Conservation (phyloP, 129 eudicot genomes). For the Lonicera japonica region DNA sequence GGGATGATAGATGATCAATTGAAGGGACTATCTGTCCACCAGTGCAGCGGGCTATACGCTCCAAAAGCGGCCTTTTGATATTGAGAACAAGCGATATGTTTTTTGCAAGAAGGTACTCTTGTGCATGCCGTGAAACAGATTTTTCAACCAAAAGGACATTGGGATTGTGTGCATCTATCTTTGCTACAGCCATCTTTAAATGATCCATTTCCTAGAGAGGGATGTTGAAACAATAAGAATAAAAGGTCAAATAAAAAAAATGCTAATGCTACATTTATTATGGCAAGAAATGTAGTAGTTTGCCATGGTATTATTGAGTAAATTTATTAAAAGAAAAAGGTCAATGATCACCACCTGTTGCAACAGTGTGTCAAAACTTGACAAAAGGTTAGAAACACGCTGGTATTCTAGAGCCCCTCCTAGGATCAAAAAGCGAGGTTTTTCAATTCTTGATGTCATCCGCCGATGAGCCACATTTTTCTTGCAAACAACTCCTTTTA, state of each 20-base stretch:
- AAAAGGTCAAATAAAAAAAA: background rate
- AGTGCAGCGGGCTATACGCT: constrained; percentile 94
- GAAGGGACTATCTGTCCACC: constrained; percentile 95
- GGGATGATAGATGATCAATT: constrained; percentile 85
- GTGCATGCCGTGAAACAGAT: constrained; percentile 90
- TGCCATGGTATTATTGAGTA: background rate
- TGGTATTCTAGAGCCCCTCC: constrained; percentile 99
- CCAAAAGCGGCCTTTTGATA: constrained; percentile 88
- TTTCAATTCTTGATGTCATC: constrained; percentile 81
- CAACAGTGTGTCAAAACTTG: constrained; percentile 92
- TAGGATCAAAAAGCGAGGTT: constrained; percentile 76
- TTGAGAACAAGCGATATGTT: constrained; percentile 88
- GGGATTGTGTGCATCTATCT: constrained; percentile 84
- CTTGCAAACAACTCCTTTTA: constrained; percentile 95
- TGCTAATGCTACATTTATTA: no score
- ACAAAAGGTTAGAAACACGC: constrained; percentile 82
- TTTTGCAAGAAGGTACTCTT: constrained; percentile 86
- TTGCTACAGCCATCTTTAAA: constrained; percentile 98
- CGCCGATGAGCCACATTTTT: constrained; percentile 96
- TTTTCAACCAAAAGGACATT: constrained; percentile 92
- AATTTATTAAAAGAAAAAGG: background rate
- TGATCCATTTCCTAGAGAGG: constrained; percentile 87
- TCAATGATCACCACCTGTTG: constrained; percentile 61
- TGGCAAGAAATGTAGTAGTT: no score
- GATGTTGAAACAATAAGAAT: constrained; percentile 6